A percentile compares a stretch with the other conserved stretches of the same genome.
phyloP scores from a whole-genome alignment of 148 eudicot genomes.

The Rhododendron ovatum region DNA sequence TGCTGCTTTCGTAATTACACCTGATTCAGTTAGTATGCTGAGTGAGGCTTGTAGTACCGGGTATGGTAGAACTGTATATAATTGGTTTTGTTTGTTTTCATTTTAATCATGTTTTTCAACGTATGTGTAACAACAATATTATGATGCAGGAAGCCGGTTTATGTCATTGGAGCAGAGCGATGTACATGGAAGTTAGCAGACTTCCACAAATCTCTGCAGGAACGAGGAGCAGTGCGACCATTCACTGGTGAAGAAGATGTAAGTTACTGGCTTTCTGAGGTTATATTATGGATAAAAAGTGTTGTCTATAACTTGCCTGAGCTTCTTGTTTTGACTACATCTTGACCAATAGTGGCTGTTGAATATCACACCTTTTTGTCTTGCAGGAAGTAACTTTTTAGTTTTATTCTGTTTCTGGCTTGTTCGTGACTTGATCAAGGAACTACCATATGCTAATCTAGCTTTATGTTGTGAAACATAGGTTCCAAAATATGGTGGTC shows the following conservation, averaged over 20 bases:
- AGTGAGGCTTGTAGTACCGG: conserved; percentile 94
- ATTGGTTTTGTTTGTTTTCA: background rate
- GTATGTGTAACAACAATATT: background rate
- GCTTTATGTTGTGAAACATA: background rate
- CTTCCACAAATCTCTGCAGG: conserved; percentile 57
- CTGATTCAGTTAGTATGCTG: conserved; percentile 86
- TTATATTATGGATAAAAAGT: no score
- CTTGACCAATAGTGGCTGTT: background rate
- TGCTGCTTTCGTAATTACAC: conserved; percentile 78
- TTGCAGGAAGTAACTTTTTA: background rate
- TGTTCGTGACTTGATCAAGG: background rate
- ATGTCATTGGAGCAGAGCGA: conserved; percentile 84
- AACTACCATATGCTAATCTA: background rate
- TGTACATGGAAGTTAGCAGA: conserved; percentile 83
- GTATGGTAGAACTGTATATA: conserved; percentile 29
- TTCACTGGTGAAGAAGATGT: conserved; percentile 81
- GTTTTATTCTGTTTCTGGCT: background rate
- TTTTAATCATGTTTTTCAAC: background rate
- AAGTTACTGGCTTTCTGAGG: conserved; percentile 21
- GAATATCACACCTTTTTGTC: no score
- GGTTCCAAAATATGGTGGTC: background rate
- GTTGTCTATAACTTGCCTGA: no score
- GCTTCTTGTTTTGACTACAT: background rate
- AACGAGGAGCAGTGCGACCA: conserved; percentile 73
- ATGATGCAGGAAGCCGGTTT: conserved; percentile 80